Evolutionary conservation across 1,284 basidiomycete species (phyloP).

Genomic region (Ceratobasidium sp.): DNA sequence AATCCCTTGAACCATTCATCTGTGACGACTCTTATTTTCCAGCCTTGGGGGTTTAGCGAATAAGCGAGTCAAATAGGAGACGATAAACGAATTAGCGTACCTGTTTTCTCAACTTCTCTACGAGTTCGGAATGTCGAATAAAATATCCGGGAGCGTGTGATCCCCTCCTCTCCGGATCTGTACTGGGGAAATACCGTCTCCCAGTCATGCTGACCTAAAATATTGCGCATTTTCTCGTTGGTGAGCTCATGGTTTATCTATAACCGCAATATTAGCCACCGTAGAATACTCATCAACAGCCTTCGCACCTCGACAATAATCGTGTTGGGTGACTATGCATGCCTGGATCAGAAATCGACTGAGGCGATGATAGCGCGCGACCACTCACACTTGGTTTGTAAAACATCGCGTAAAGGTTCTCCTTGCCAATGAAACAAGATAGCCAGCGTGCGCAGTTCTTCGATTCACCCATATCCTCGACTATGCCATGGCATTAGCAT

Average conservation of each 20-base stretch:
- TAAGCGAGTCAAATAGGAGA: neutral
- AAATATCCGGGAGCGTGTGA: constrained; percentile 11
- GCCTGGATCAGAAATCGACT: neutral
- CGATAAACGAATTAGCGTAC: neutral
- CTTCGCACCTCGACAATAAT: constrained; percentile 21
- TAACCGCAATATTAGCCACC: neutral
- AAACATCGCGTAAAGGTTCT: constrained; percentile 22
- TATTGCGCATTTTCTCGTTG: constrained; percentile 15
- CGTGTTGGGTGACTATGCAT: constrained; percentile 20
- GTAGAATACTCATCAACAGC: neutral
- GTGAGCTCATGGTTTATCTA: constrained; percentile 17
- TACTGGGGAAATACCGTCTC: neutral
- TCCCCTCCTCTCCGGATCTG: neutral
- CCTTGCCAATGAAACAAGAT: constrained; percentile 16
- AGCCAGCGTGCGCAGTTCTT: constrained; percentile 20
- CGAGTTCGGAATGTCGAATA: constrained; percentile 17
- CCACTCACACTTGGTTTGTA: constrained; percentile 18
- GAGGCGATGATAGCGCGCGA: neutral
- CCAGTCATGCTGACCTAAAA: constrained; percentile 27
- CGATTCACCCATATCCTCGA: constrained; percentile 11
- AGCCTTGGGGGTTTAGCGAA: constrained; percentile 13
- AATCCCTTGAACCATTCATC: constrained; percentile 29
- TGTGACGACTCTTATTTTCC: constrained; percentile 7
- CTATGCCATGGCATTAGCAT: neutral
- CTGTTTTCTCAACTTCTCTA: constrained; percentile 35